These are phyloP conservation scores for Dioszegia aurantiaca DNA, from an alignment of 768 basidiomycete species.

Conservation along the genomic window DNA sequence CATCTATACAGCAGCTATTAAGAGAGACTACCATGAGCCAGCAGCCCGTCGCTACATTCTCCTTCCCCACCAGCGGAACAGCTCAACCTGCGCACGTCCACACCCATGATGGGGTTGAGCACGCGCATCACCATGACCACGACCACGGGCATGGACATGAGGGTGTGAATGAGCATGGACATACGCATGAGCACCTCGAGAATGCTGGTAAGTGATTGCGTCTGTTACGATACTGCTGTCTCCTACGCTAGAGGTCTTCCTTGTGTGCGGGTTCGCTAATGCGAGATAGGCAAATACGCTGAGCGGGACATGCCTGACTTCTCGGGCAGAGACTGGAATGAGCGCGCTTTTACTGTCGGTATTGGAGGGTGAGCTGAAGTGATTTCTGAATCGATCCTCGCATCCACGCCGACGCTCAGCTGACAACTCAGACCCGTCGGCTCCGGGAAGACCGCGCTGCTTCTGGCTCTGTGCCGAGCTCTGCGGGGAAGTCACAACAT, in stretches of 20 bases:
- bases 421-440: slow-evolving; percentile 73
- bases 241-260: no score
- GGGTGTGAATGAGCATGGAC: slow-evolving; percentile 71
- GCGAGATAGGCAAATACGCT: slow-evolving; percentile 82
- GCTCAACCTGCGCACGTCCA: slow-evolving; percentile 52
- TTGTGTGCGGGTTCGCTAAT: no score
- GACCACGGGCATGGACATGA: slow-evolving; percentile 48
- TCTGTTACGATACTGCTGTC: no score
- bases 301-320: slow-evolving; percentile 93
- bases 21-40: not conserved
- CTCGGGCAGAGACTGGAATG: slow-evolving; percentile 74
- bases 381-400: not conserved
- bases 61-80: not conserved
- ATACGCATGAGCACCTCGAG: slow-evolving; percentile 90
- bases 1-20: no score
- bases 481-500: slow-evolving; percentile 85
- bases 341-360: slow-evolving; percentile 94
- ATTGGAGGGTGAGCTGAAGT: slow-evolving; percentile 87
- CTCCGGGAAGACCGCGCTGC: slow-evolving; percentile 93
- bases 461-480: slow-evolving; percentile 79
- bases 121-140: slow-evolving; percentile 34
- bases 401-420: not conserved
- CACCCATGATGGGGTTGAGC: slow-evolving; percentile 57
- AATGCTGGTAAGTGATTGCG: slow-evolving; percentile 67
- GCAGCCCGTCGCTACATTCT: slow-evolving; percentile 13